These are phyloP conservation scores for Hsuehochloa calcarea DNA, from an alignment of 176 grass and related monocot genomes.

Conservation along the genomic window DNA sequence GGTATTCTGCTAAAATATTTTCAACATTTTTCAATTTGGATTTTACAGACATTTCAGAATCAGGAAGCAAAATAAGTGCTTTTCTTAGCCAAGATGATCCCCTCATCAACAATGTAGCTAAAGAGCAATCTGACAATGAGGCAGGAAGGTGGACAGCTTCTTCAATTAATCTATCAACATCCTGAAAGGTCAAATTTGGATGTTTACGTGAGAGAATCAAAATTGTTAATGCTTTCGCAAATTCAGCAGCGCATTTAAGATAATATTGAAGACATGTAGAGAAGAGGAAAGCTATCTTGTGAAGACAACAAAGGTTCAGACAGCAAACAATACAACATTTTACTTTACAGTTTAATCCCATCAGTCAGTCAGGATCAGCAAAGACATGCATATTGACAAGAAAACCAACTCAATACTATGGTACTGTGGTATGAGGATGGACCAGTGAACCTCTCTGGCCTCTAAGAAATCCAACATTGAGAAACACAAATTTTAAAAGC, in stretches of 20 bases:
- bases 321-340: constrained; percentile 1
- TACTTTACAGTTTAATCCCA: neutral
- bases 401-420: neutral
- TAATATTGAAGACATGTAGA: neutral
- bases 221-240: too few species aligned
- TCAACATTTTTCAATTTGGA: constrained; percentile 60
- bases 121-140: constrained; percentile 34
- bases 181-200: constrained; percentile 53
- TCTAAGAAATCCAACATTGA: neutral
- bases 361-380: neutral
- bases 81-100: constrained; percentile 69
- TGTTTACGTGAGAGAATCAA: neutral
- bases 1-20: constrained; percentile 57
- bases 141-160: constrained; percentile 47
- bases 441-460: neutral
- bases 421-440: neutral
- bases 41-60: constrained; percentile 48
- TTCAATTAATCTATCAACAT: constrained; percentile 71
- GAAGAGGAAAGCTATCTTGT: constrained; percentile 4
- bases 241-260: too few species aligned
- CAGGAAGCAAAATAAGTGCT: constrained; percentile 56
- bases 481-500: neutral
- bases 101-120: constrained; percentile 44
- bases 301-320: neutral
- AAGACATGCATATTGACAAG: neutral